Evolutionary conservation across 176 grass and related monocot genomes (phyloP), one percentile per base, ranked within the genome.

Genomic region (Aegilops bicornis): DNA sequence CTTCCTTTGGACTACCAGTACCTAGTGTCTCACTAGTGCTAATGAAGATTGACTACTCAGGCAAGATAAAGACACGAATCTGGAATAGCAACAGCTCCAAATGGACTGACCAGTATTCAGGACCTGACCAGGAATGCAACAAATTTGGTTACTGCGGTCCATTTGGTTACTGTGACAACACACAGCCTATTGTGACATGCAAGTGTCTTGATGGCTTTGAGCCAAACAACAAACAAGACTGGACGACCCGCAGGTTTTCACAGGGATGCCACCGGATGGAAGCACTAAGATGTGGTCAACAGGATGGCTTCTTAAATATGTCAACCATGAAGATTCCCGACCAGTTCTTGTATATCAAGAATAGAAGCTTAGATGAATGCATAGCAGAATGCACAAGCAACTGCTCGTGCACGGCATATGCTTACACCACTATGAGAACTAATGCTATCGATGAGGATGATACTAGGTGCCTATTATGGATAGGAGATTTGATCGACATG

Each of bases 341-440:
- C 32, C 22, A 16, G 54, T 75, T 32, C 23, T 73, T 75, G 24
- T 6, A 61, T 84, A 84, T 89, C 5, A 63, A 64, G 40, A 85
- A 65, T 23, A 59, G 23, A 62, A 92, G 69, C 13, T 82, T 82
- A 1, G 63, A 93, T 25, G 59, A 43, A 60, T 86, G 77, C 65
- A 80, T 10, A 47, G 84, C 62, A 76, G 56, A 85, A 69, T 93
- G 87, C 64, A 70, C 60, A 10, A 73, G 48, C 22, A 87, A 93
- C 62, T 93, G 91, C 78, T 93, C 91, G 1, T 93, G 91, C 17
- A 40, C 13, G 16, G 91, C 84, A 14, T 92, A 90, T 72, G 76
- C 91, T 42, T 73, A 73, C 11, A 13, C 33, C 81, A 60, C 10
- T 3, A n/a, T 0, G 89, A 77, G 73, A 39, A 48, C 13, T 5